Evolutionary conservation across 345 rosid genomes (phyloP), one percentile per base, ranked within the genome.

Genomic region (Excoecaria agallocha): DNA sequence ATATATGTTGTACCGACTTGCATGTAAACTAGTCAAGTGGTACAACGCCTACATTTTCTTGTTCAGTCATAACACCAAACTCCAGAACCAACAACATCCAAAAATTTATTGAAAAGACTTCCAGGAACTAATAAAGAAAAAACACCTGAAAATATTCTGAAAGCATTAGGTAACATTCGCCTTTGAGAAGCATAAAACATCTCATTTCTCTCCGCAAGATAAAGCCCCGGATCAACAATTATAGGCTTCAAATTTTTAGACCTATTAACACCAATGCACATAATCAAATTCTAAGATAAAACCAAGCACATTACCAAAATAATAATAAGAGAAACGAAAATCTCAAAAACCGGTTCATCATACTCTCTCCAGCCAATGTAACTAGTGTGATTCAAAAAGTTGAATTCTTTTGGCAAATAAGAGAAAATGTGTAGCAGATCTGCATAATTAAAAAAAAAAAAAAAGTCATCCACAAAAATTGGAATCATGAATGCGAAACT

Each of bases 341-440:
- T n/a, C 51, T 25, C 22, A 38, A 22, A 71, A 62, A 51, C 30
- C 49, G 75, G 74, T 11, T 43, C 8, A 55, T 60, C 91, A 63
- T 93, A 95, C 98, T 95, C 98, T 91, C 83, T 90, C 98, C 99
- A 85, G 76, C 96, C 99, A 85, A 93, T 85, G 87, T 95, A 89
- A 86, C 92, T 87, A 0, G 87, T 77, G 76, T 93, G 97, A 60
- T 91, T 95, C 79, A 91, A 84, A 76, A 95, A 91, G 81, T 93
- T 95, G 82, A 91, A 82, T 63, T 88, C 89, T 75, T 80, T 91
- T 10, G 97, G 97, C 82, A 93, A 82, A 83, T 89, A 87, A 1
- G 99, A 95, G 72, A 93, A 80, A 58, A 93, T 90, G 68, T 95
- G 96, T 82, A 95, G 99, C 82, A 95, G 87, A 88, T 95, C 98